phyloP scores from a whole-genome alignment of 768 basidiomycete genomes.

The Lentinula boryana region DNA sequence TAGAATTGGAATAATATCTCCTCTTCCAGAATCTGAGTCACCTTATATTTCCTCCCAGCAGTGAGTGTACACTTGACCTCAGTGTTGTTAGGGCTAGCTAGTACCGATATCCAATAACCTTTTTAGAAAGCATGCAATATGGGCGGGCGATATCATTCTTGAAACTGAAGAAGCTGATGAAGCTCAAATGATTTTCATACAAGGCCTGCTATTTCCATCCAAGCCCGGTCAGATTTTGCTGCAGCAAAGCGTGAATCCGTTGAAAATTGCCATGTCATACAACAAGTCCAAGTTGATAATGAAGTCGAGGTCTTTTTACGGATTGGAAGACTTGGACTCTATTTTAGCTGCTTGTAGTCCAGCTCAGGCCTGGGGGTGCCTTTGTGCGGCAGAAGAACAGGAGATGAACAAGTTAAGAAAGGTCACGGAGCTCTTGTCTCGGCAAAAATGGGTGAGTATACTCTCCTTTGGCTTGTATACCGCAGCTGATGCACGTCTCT shows the following conservation, averaged over 20 bases:
- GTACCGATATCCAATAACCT: neutral
- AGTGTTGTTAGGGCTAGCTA: neutral
- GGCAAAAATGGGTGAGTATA: neutral
- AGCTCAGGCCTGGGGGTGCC: neutral
- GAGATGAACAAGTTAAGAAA: neutral
- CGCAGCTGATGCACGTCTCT: neutral
- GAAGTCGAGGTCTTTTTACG: neutral
- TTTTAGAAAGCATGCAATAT: neutral
- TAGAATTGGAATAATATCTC: neutral
- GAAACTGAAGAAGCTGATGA: neutral
- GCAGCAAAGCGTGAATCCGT: neutral
- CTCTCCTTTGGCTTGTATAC: neutral
- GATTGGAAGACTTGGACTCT: neutral
- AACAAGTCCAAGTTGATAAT: neutral
- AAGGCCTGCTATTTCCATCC: neutral
- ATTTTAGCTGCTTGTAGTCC: neutral
- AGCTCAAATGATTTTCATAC: neutral
- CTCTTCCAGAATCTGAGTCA: neutral
- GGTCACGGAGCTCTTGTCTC: neutral
- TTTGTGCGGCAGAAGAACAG: neutral
- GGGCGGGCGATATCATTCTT: neutral
- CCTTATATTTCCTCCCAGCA: neutral
- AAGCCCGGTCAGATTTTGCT: neutral
- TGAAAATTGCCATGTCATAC: constrained; percentile 3
- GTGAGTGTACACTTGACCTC: neutral